These are phyloP conservation scores for Ophiostoma piceae DNA, from an alignment of 2,329 filamentous ascomycete genomes.

Conservation along the genomic window DNA sequence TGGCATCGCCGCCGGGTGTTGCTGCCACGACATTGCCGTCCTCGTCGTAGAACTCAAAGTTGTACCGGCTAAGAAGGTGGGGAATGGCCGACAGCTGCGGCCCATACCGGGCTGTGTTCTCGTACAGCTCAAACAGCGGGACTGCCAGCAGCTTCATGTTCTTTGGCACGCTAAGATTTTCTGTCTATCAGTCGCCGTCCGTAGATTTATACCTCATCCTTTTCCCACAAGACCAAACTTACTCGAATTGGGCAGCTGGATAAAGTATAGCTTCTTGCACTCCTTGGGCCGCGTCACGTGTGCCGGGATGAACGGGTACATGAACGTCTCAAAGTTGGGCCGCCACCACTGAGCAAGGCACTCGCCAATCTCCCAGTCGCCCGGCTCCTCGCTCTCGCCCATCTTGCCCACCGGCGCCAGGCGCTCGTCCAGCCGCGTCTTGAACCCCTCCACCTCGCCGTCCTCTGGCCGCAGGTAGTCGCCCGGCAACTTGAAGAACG, in stretches of 20 bases:
- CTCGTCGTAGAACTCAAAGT: constrained; percentile 97
- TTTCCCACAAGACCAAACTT: constrained; percentile 33
- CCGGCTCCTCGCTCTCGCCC: constrained; percentile 74
- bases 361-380: constrained; percentile 91
- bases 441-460: constrained; percentile 93
- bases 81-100: constrained; percentile 95
- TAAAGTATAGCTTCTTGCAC: constrained; percentile 98
- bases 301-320: constrained; percentile 96
- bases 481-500: constrained; percentile 97
- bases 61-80: constrained; percentile 88
- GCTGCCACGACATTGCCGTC: constrained; percentile 78
- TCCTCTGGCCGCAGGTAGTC: constrained; percentile 88
- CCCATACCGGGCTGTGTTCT: constrained; percentile 91
- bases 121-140: constrained; percentile 94
- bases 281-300: constrained; percentile 97
- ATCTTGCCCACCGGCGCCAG: constrained; percentile 85
- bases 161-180: constrained; percentile 93
- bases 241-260: constrained; percentile 90
- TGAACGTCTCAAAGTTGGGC: constrained; percentile 98
- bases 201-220: neutral
- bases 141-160: constrained; percentile 99
- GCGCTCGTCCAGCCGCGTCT: constrained; percentile 82
- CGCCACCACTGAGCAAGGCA: constrained; percentile 98
- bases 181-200: constrained; percentile 41
- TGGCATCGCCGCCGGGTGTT: constrained; percentile 64